Conservation (phyloP, 2,329 filamentous ascomycete species). For the Aschersonia sp. region DNA sequence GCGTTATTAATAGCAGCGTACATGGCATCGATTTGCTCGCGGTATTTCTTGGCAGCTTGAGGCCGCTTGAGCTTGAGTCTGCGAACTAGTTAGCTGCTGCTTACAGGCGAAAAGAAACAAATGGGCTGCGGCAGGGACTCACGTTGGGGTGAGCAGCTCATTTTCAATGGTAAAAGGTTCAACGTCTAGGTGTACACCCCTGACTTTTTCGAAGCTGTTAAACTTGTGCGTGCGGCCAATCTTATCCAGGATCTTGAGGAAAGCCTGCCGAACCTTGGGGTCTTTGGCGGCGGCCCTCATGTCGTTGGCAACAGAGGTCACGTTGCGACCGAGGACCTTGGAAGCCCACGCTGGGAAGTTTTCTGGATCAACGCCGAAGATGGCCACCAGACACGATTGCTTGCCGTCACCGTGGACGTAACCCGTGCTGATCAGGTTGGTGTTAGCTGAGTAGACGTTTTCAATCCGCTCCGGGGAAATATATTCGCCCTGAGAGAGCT, state of each 20-base stretch:
- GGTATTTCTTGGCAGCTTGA: conserved; percentile 37
- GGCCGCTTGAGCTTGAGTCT: conserved; percentile 48
- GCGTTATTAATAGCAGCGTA: conserved; percentile 34
- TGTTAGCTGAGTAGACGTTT: conserved; percentile 79
- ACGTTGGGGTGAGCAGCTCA: conserved; percentile 78
- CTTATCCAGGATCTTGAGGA: conserved; percentile 63
- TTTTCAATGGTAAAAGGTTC: conserved; percentile 94
- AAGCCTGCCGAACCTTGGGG: conserved; percentile 55
- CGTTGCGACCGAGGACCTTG: conserved; percentile 55
- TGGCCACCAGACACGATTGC: conserved; percentile 66
- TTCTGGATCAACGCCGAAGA: conserved; percentile 80
- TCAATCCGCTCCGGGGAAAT: conserved; percentile 95
- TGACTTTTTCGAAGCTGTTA: conserved; percentile 78
- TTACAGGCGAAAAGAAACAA: background rate
- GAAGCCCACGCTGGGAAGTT: conserved; percentile 69
- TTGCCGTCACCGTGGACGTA: conserved; percentile 85
- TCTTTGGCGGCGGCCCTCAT: conserved; percentile 54
- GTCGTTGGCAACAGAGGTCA: conserved; percentile 50
- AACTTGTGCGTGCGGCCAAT: conserved; percentile 77
- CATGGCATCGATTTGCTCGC: conserved; percentile 37
- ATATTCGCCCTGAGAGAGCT: conserved; percentile 95
- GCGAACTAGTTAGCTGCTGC: conserved; percentile 6
- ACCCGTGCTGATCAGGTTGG: conserved; percentile 60
- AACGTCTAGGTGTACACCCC: conserved; percentile 56
- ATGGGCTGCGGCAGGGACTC: conserved; percentile 26